These are phyloP conservation scores for Endoconidiophora laricicola DNA, from an alignment of 2,329 filamentous ascomycete species.

Conservation along the genomic window DNA sequence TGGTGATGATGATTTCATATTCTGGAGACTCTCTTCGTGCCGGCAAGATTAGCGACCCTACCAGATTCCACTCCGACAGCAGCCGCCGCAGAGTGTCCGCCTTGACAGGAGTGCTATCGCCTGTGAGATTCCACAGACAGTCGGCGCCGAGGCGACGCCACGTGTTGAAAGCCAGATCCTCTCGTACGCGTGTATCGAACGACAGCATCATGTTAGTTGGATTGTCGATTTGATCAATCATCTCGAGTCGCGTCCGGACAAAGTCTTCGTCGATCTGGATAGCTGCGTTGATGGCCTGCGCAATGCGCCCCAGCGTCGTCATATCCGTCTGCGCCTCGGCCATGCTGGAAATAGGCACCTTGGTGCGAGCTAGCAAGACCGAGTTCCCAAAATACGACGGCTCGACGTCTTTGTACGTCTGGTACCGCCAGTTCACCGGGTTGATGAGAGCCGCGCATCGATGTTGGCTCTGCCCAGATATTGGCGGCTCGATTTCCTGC, in stretches of 20 bases:
- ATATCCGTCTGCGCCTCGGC: constrained; percentile 15
- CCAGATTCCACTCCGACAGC: constrained; percentile 19
- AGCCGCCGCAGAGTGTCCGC: constrained; percentile 20
- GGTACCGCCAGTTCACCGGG: constrained; percentile 26
- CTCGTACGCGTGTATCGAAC: constrained; percentile 25
- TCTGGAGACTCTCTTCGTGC: constrained; percentile 15
- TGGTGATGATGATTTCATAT: constrained; percentile 20
- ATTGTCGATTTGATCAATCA: constrained; percentile 23
- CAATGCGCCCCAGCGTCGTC: constrained; percentile 18
- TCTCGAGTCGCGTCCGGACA: constrained; percentile 22
- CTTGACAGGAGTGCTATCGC: constrained; percentile 7
- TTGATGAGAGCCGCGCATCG: constrained; percentile 20
- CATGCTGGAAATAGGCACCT: constrained; percentile 15
- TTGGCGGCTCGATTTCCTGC: background rate
- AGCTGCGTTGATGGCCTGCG: constrained; percentile 17
- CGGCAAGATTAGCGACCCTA: constrained; percentile 21
- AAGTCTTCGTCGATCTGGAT: constrained; percentile 24
- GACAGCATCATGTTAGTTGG: constrained; percentile 25
- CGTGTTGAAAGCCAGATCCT: constrained; percentile 27
- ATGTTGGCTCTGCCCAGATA: background rate
- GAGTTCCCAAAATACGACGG: constrained; percentile 26
- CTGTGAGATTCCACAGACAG: constrained; percentile 21
- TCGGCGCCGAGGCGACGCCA: constrained; percentile 29
- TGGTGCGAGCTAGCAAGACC: constrained; percentile 23
- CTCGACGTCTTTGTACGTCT: constrained; percentile 19